Evolutionary conservation across 176 grass and related monocot species (phyloP), one percentile per base, ranked within the genome.

Genomic region (Melocanna baccifera): DNA sequence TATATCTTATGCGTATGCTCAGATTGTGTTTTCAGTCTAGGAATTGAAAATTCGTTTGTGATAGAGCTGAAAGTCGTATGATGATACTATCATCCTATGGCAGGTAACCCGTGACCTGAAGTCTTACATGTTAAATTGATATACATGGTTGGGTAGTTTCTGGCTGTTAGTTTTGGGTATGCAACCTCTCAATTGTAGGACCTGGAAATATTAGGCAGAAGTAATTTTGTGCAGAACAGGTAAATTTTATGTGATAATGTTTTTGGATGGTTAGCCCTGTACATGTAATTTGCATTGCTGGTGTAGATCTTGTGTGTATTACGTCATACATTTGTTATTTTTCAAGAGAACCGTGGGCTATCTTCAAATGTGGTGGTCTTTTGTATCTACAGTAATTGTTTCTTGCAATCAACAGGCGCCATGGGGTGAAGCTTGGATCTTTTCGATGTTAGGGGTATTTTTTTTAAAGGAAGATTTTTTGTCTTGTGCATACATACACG

Each of bases 1-100:
- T 78, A 72, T 88, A 39, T 50, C 43, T 65, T 64, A 86, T 67
- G 57, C 77, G 76, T 32, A 68, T 78, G 52, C 64, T 61, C 65
- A 37, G 37, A 63, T 83, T 86, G 7, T 65, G 70, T 87, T 73
- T 81, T 23, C 58, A 77, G 71, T 56, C 69, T 72, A 67, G 64
- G 59, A 66, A 67, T 8, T 76, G 57, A 75, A 74, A 67, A 69
- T 58, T 66, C 23, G 19, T 76, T 58, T 87, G 18, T 55, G 71
- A 64, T 76, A 89, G 71, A 87, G 91, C 55, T 87, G 81, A 86
- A 85, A 87, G 87, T 82, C 63, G 40, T 80, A 72, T 62, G 48
- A 47, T 91, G 73, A 85, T 58, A 81, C 63, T 77, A 82, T 88
- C 82, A 71, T 67, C 81, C 71, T 88, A 69, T 66, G 48, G 67